Conservation (phyloP, 148 eudicot species). For the Chenopodium album region DNA sequence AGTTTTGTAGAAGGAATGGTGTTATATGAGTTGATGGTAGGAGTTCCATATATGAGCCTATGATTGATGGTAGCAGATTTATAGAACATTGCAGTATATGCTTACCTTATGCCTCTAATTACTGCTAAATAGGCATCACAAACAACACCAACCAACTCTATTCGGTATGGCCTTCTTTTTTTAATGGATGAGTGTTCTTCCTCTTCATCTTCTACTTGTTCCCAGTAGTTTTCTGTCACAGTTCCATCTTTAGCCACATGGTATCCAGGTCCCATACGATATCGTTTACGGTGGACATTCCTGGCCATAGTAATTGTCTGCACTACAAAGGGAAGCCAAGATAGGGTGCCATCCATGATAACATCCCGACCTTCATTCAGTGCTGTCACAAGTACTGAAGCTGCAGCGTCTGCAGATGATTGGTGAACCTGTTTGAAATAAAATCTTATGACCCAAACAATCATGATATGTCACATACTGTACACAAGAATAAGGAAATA, state of each 20-base stretch:
- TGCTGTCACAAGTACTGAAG: conserved; percentile 95
- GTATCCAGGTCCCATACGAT: conserved; percentile 98
- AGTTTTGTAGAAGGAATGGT: too few species aligned
- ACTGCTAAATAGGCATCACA: conserved; percentile 98
- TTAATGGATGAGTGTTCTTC: conserved; percentile 45
- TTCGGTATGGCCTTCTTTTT: conserved; percentile 90
- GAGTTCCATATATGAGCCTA: not conserved
- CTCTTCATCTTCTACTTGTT: conserved; percentile 74
- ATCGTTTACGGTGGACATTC: conserved; percentile 85
- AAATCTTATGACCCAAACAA: conserved; percentile 8
- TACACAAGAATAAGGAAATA: not conserved
- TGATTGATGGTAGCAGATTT: not conserved
- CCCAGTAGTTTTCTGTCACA: conserved; percentile 90
- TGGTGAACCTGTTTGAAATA: conserved; percentile 77
- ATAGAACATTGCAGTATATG: not conserved
- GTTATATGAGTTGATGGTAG: not conserved
- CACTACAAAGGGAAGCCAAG: conserved; percentile 96
- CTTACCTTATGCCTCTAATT: conserved; percentile 88
- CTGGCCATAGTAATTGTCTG: conserved; percentile 99
- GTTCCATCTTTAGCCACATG: conserved; percentile 61
- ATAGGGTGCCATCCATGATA: conserved; percentile 97
- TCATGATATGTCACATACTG: not conserved
- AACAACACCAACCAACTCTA: conserved; percentile 96
- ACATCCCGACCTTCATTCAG: conserved; percentile 97
- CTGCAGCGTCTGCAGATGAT: conserved; percentile 97